A percentile compares a stretch with the other conserved stretches of the same genome.
phyloP scores from a whole-genome alignment of 257 asterid species.

The Paraleonurus japonicus region DNA sequence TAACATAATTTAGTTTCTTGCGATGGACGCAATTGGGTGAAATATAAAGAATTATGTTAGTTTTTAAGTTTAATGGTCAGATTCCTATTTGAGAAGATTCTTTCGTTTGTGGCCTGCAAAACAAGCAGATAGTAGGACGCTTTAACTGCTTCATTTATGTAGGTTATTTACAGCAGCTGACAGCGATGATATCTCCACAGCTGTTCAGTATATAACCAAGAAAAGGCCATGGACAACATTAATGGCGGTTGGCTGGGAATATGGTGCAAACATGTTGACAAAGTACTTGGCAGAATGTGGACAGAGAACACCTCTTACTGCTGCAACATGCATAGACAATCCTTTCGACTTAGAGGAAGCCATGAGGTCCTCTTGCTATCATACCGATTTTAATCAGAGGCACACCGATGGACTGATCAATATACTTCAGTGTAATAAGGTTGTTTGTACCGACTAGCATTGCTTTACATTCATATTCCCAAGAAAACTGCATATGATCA shows the following conservation, averaged over 20 bases:
- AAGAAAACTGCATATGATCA: constrained; percentile 2
- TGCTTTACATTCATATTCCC: constrained; percentile 2
- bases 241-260: constrained; percentile 94
- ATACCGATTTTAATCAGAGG: constrained; percentile 49
- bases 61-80: constrained; percentile 28
- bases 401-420: constrained; percentile 66
- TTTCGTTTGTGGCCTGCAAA: constrained; percentile 39
- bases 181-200: constrained; percentile 92
- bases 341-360: constrained; percentile 94
- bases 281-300: constrained; percentile 91
- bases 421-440: constrained; percentile 82
- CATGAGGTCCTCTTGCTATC: constrained; percentile 53
- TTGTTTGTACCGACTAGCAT: constrained; percentile 23
- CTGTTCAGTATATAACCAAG: constrained; percentile 63
- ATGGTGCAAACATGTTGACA: constrained; percentile 97
- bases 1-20: constrained; percentile 5
- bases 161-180: constrained; percentile 99
- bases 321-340: constrained; percentile 90
- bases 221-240: constrained; percentile 93
- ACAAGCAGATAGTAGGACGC: constrained; percentile 53
- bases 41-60: neutral
- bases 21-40: constrained; percentile 9
- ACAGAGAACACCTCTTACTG: constrained; percentile 87
- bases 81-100: constrained; percentile 29
- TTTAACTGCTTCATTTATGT: constrained; percentile 63